Percentiles rank a stretch among this genome's conserved stretches.
Conservation (phyloP, 1,284 basidiomycete genomes). For the Cryptococcus jaspeensis region DNA sequence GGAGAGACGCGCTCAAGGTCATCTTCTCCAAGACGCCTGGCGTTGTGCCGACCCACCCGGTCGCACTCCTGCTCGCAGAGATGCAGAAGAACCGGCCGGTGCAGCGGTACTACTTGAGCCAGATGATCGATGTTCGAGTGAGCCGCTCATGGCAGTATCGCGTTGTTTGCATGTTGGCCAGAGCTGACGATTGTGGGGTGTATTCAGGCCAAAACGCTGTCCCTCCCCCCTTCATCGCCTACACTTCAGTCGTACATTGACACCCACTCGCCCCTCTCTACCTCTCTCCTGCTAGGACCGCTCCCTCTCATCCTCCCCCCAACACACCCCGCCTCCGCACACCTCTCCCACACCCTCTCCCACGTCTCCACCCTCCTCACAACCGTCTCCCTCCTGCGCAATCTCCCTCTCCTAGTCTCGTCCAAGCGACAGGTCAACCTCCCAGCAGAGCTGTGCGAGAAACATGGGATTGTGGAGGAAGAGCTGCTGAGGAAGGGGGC, state of each 20-base stretch:
- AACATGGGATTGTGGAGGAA: constrained; percentile 78
- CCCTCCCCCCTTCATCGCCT: constrained; percentile 62
- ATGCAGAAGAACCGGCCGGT: constrained; percentile 55
- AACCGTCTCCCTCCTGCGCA: constrained; percentile 65
- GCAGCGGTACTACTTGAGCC: constrained; percentile 69
- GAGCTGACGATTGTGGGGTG: constrained; percentile 2
- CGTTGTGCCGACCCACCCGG: constrained; percentile 67
- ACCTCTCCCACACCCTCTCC: constrained; percentile 70
- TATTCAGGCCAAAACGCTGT: constrained; percentile 68
- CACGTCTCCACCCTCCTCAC: constrained; percentile 49
- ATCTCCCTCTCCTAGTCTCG: constrained; percentile 70
- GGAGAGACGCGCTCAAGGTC: constrained; percentile 77
- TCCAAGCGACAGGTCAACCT: constrained; percentile 69
- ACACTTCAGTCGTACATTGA: constrained; percentile 69
- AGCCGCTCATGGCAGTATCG: constrained; percentile 35
- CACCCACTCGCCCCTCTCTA: constrained; percentile 74
- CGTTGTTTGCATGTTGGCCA: neutral
- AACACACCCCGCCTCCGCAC: constrained; percentile 56
- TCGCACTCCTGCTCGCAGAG: constrained; percentile 71
- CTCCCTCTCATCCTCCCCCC: constrained; percentile 67
- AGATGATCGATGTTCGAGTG: constrained; percentile 82
- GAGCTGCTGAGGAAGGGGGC: constrained; percentile 74
- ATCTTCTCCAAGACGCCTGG: constrained; percentile 48
- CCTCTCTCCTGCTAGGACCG: constrained; percentile 74
- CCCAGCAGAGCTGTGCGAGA: constrained; percentile 78